phyloP scores from a whole-genome alignment of 2,329 filamentous ascomycete genomes.

The Fusarium mangiferae region DNA sequence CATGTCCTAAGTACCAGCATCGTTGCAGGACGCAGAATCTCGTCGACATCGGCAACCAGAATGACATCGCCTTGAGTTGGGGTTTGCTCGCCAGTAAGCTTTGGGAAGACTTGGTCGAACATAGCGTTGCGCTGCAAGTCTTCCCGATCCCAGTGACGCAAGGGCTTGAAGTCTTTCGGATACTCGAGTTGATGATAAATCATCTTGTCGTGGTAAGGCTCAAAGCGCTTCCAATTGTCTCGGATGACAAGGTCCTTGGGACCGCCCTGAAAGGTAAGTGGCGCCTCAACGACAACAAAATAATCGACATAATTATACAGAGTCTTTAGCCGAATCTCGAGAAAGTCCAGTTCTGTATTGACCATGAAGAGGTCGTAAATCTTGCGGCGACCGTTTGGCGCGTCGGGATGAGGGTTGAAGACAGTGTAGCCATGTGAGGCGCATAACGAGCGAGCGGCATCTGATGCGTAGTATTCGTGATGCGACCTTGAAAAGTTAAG shows the following conservation, averaged over 20 bases:
- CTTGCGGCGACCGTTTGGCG: slow-evolving; percentile 44
- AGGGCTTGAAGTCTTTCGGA: slow-evolving; percentile 53
- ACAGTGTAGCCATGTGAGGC: slow-evolving; percentile 47
- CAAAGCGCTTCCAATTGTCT: slow-evolving; percentile 63
- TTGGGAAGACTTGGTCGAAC: slow-evolving; percentile 65
- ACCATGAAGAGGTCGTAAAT: slow-evolving; percentile 68
- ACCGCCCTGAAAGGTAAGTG: slow-evolving; percentile 66
- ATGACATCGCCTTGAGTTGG: slow-evolving; percentile 64
- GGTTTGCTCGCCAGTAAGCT: slow-evolving; percentile 53
- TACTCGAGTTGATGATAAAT: slow-evolving; percentile 66
- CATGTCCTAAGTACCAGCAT: slow-evolving; percentile 61
- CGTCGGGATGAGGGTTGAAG: slow-evolving; percentile 39
- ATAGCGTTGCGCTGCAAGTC: slow-evolving; percentile 66
- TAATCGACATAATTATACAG: slow-evolving; percentile 70
- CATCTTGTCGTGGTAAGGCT: slow-evolving; percentile 67
- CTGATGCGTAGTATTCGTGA: slow-evolving; percentile 45
- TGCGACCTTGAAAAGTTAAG: slow-evolving; percentile 42
- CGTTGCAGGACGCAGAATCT: slow-evolving; percentile 65
- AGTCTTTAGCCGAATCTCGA: slow-evolving; percentile 71
- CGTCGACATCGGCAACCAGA: slow-evolving; percentile 69
- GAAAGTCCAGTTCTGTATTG: slow-evolving; percentile 72
- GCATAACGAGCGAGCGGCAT: slow-evolving; percentile 46
- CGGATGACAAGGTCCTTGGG: slow-evolving; percentile 65
- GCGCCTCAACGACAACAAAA: slow-evolving; percentile 71
- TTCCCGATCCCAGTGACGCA: slow-evolving; percentile 61